Evolutionary conservation across 225 moss, liverwort and hornwort species (phyloP).

Genomic region (Bryoerythrophyllum caledonicum): DNA sequence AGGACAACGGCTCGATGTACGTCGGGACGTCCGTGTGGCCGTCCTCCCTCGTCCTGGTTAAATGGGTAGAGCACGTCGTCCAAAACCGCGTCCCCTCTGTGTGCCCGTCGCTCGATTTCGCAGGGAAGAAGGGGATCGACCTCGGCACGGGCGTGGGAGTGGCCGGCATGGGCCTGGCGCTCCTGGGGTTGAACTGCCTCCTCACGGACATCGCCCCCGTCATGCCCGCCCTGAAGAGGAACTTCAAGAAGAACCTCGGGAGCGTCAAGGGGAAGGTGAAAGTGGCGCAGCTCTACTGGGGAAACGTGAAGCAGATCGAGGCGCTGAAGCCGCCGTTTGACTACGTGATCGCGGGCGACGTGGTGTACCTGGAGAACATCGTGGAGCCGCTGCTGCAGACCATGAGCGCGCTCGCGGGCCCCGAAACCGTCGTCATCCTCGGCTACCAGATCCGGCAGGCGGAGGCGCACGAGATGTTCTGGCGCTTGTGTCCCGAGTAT

Average conservation of each 20-base stretch:
- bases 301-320: constrained; percentile 71
- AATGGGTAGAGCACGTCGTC: constrained; percentile 64
- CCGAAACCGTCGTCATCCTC: constrained; percentile 59
- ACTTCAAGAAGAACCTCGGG: constrained; percentile 74
- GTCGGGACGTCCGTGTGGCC: constrained; percentile 87
- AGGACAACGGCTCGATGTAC: constrained; percentile 87
- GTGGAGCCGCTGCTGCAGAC: constrained; percentile 71
- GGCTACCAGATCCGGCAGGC: constrained; percentile 73
- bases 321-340: constrained; percentile 81
- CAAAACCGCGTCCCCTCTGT: constrained; percentile 31
- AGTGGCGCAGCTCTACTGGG: constrained; percentile 70
- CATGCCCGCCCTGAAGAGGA: constrained; percentile 81
- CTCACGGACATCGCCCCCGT: constrained; percentile 79
- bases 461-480: constrained; percentile 81
- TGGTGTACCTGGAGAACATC: constrained; percentile 85
- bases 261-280: constrained; percentile 65
- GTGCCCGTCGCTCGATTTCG: constrained; percentile 32
- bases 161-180: constrained; percentile 72
- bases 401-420: constrained; percentile 62
- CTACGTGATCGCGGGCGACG: constrained; percentile 74
- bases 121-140: constrained; percentile 62
- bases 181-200: constrained; percentile 65
- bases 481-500: constrained; percentile 73
- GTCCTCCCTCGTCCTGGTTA: constrained; percentile 68
- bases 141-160: constrained; percentile 81